Evolutionary conservation across 495 filamentous ascomycete species (phyloP).

Genomic region (Annulohypoxylon stygium): DNA sequence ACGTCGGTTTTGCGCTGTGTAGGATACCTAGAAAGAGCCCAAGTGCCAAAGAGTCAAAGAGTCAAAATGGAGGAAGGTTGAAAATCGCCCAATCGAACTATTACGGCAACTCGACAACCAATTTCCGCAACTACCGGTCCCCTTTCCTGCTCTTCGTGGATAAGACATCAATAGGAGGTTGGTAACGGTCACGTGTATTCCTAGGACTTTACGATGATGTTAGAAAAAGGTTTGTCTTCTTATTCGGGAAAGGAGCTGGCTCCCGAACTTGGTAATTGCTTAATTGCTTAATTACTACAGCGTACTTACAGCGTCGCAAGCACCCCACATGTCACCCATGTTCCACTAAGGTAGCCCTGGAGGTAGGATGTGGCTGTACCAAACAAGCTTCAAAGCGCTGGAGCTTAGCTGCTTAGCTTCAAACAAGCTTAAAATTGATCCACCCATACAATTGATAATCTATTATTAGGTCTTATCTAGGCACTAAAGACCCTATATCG

Average conservation of each 20-base stretch:
- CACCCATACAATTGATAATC: background rate
- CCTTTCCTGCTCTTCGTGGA: conserved; percentile 6
- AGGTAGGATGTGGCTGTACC: conserved; percentile 2
- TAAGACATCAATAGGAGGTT: conserved; percentile 5
- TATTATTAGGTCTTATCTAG: conserved; percentile 7
- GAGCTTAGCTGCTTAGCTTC: background rate
- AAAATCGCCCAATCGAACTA: conserved; percentile 13
- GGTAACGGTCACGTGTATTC: background rate
- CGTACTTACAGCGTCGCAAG: background rate
- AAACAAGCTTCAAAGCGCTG: conserved; percentile 3
- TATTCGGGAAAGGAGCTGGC: background rate
- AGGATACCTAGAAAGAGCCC: conserved; percentile 13
- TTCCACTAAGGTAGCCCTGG: too few species aligned
- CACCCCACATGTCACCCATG: background rate
- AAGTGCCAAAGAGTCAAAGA: conserved; percentile 3
- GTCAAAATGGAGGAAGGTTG: conserved; percentile 3
- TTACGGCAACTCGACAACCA: background rate
- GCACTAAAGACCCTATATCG: background rate
- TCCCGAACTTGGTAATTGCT: conserved; percentile 9
- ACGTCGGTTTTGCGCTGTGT: background rate
- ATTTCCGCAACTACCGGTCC: background rate
- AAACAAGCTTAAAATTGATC: background rate
- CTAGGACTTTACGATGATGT: background rate
- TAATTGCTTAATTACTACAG: background rate
- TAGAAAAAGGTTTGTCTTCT: background rate